These are phyloP conservation scores for Auriculariales sp. DNA, from an alignment of 768 basidiomycete genomes.

Conservation along the genomic window DNA sequence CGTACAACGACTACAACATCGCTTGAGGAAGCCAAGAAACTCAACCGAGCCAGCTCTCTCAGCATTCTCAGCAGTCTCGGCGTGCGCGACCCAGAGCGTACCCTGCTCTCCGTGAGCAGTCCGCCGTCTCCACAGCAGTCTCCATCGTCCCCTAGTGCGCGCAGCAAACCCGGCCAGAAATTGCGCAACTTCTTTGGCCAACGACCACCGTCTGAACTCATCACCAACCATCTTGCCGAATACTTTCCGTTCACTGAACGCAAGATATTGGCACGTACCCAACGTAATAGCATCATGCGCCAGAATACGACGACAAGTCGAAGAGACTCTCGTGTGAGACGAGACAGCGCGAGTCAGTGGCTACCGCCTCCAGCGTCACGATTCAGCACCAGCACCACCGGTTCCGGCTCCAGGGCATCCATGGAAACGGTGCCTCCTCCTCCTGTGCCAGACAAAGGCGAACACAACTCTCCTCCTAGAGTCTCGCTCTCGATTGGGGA, in stretches of 20 bases:
- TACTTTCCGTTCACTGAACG: conserved; percentile 93
- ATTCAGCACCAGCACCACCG: conserved; percentile 43
- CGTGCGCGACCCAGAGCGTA: conserved; percentile 61
- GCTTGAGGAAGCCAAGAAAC: conserved; percentile 26
- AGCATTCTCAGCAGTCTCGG: conserved; percentile 91
- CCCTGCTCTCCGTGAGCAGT: conserved; percentile 18
- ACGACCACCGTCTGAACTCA: conserved; percentile 92
- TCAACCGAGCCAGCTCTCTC: conserved; percentile 87
- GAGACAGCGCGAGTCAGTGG: background rate
- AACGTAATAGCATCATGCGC: conserved; percentile 78
- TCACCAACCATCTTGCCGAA: conserved; percentile 84
- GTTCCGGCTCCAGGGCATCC: background rate
- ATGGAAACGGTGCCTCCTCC: conserved; percentile 8
- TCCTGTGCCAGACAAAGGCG: conserved; percentile 16
- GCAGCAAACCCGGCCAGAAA: conserved; percentile 22
- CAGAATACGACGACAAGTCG: conserved; percentile 33
- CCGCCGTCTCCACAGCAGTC: background rate
- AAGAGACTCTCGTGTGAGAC: conserved; percentile 28
- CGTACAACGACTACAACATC: conserved; percentile 2
- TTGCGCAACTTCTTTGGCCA: conserved; percentile 95
- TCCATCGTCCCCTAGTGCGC: background rate
- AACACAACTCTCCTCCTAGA: conserved; percentile 31
- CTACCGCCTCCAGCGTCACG: conserved; percentile 32
- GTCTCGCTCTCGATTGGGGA: conserved; percentile 67
- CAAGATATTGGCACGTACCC: conserved; percentile 77